phyloP scores from a whole-genome alignment of 148 eudicot species.

The Beta vulgaris region DNA sequence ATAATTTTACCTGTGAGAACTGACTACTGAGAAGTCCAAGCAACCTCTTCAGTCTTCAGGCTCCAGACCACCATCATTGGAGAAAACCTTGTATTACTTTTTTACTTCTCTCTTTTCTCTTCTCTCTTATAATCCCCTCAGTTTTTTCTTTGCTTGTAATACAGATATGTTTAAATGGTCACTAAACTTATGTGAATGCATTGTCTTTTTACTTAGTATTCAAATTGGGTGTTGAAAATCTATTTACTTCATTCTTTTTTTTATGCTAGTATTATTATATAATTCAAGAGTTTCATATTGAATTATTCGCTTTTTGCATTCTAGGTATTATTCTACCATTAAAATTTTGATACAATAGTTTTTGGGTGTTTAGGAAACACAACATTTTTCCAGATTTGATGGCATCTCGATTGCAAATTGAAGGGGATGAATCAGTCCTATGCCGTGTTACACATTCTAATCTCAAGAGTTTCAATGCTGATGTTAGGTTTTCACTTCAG shows the following conservation, averaged over 20 bases:
- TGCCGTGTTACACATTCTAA: slow-evolving; percentile 78
- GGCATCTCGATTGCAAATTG: slow-evolving; percentile 59
- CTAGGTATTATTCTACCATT: background rate
- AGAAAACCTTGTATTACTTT: too few relatives aligned
- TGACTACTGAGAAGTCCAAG: too few relatives aligned
- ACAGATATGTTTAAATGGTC: too few relatives aligned
- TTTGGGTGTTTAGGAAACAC: background rate
- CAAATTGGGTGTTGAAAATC: too few relatives aligned
- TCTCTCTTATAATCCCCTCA: too few relatives aligned
- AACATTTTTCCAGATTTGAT: slow-evolving; percentile 24
- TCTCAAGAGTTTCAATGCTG: slow-evolving; percentile 69
- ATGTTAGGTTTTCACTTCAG: slow-evolving; percentile 75
- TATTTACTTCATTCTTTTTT: background rate
- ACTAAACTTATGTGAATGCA: background rate
- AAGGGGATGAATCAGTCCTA: slow-evolving; percentile 70
- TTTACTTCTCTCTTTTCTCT: background rate
- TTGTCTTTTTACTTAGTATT: background rate
- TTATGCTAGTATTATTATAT: background rate
- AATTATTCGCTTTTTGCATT: background rate
- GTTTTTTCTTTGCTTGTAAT: background rate
- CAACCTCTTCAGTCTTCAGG: too few relatives aligned
- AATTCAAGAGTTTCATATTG: background rate
- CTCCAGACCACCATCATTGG: too few relatives aligned
- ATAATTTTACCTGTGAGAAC: too few relatives aligned
- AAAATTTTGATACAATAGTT: background rate